Conservation (phyloP, 768 basidiomycete species). For the Termitomyces sp. region DNA sequence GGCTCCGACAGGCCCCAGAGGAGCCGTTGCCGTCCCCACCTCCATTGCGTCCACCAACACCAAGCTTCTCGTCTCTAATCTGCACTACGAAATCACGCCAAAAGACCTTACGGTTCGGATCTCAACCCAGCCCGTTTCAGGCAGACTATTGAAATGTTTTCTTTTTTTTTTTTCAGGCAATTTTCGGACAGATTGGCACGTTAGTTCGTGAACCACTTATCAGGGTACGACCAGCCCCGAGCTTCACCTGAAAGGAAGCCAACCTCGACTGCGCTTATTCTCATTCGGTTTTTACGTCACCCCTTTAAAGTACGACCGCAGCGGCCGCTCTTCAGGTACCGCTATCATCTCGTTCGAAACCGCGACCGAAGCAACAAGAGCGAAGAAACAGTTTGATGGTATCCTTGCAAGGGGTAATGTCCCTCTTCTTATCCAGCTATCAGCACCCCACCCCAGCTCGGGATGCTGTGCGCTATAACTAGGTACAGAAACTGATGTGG, state of each 20-base stretch:
- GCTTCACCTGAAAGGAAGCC: slow-evolving; percentile 58
- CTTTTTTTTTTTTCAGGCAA: slow-evolving; percentile 43
- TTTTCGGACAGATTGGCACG: slow-evolving; percentile 91
- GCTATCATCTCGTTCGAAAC: slow-evolving; percentile 81
- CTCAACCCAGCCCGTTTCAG: slow-evolving; percentile 2
- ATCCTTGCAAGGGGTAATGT: slow-evolving; percentile 79
- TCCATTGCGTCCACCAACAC: slow-evolving; percentile 32
- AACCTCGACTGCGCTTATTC: slow-evolving; percentile 39
- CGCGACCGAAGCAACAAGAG: slow-evolving; percentile 68
- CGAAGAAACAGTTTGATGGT: slow-evolving; percentile 82
- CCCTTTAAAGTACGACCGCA: slow-evolving; percentile 83
- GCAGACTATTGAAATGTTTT: background rate
- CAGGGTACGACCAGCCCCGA: slow-evolving; percentile 82
- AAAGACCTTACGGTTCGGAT: slow-evolving; percentile 78
- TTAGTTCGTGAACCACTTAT: slow-evolving; percentile 89
- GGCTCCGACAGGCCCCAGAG: slow-evolving; percentile 42
- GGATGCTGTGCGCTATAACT: background rate
- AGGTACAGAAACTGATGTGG: background rate
- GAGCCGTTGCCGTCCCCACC: slow-evolving; percentile 17
- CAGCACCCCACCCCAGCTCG: background rate
- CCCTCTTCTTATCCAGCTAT: slow-evolving; percentile 1
- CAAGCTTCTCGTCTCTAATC: slow-evolving; percentile 74
- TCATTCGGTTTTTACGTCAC: slow-evolving; percentile 25
- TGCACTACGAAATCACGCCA: slow-evolving; percentile 89
- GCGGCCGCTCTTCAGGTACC: slow-evolving; percentile 84